Evolutionary conservation across 805 yeast species (phyloP).

Genomic region (Zygosaccharomyces pseudorouxii): DNA sequence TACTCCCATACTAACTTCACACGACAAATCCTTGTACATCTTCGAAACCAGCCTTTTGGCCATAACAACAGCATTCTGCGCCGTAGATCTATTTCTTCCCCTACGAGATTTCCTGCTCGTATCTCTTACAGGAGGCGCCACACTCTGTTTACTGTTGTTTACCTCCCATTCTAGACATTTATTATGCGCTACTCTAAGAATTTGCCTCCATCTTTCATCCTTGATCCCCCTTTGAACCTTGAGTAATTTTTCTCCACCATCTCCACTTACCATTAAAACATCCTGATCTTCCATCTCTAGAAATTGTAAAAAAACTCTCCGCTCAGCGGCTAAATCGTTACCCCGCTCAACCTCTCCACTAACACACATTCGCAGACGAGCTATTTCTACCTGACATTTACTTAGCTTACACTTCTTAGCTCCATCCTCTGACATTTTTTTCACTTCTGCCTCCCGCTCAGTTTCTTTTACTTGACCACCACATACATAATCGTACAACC

Average conservation of each 20-base stretch:
- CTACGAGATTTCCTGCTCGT: background rate
- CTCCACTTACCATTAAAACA: background rate
- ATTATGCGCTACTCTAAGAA: slow-evolving; percentile 7
- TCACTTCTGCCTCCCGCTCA: background rate
- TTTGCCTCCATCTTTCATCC: slow-evolving; percentile 4
- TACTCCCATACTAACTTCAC: slow-evolving; percentile 1
- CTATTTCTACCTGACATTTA: background rate
- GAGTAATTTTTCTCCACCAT: background rate
- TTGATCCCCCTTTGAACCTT: background rate
- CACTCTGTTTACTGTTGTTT: background rate
- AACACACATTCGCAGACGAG: background rate
- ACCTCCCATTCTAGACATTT: slow-evolving; percentile 9
- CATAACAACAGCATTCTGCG: slow-evolving; percentile 1
- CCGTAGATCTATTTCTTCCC: background rate
- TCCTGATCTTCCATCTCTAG: slow-evolving; percentile 4
- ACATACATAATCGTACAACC: background rate
- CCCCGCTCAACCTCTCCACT: background rate
- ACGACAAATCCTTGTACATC: slow-evolving; percentile 11
- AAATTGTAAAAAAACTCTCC: background rate
- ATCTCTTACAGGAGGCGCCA: too few relatives aligned
- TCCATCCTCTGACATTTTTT: background rate
- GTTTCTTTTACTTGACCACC: background rate
- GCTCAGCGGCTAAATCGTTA: slow-evolving; percentile 2
- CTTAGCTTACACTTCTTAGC: background rate
- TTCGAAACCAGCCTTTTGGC: slow-evolving; percentile 7